Evolutionary conservation across 805 yeast genomes (phyloP).

Genomic region (Metschnikowia similis): DNA sequence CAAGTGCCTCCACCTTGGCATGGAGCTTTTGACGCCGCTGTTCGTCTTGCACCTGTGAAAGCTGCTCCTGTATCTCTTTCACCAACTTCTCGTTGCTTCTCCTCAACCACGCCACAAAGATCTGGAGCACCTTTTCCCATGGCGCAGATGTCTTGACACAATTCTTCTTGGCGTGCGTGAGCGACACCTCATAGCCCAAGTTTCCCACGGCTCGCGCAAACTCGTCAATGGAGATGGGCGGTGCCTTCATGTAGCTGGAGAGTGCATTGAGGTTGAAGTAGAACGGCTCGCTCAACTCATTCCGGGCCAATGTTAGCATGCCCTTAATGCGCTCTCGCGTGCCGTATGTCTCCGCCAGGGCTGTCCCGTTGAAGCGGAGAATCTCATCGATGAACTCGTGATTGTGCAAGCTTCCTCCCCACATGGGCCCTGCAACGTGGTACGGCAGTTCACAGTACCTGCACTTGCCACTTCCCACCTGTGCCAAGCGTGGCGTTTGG

Average conservation of each 20-base stretch:
- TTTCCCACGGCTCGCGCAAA: slow-evolving; percentile 80
- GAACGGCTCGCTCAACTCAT: slow-evolving; percentile 67
- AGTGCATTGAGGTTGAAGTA: slow-evolving; percentile 78
- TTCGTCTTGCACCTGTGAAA: slow-evolving; percentile 12
- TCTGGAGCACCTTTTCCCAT: slow-evolving; percentile 70
- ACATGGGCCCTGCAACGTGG: slow-evolving; percentile 95
- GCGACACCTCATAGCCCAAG: slow-evolving; percentile 74
- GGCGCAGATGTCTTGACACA: slow-evolving; percentile 90
- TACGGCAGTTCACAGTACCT: slow-evolving; percentile 62
- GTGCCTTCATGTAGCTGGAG: slow-evolving; percentile 71
- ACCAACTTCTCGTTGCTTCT: slow-evolving; percentile 27
- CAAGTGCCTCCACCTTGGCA: slow-evolving; percentile 20
- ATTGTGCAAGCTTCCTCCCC: slow-evolving; percentile 79
- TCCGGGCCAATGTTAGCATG: slow-evolving; percentile 79
- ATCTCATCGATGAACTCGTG: slow-evolving; percentile 60
- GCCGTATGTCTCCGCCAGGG: slow-evolving; percentile 58
- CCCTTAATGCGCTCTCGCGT: slow-evolving; percentile 86
- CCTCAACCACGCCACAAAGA: slow-evolving; percentile 58
- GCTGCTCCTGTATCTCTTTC: slow-evolving; percentile 15
- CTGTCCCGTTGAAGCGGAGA: slow-evolving; percentile 47
- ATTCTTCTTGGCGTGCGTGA: slow-evolving; percentile 85
- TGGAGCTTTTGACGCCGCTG: slow-evolving; percentile 11
- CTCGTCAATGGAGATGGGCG: slow-evolving; percentile 73
- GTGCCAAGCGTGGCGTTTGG: slow-evolving; percentile 50
- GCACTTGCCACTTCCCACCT: slow-evolving; percentile 63